These are phyloP conservation scores for Claviceps sp. DNA, from an alignment of 2,329 filamentous ascomycete species.

Conservation along the genomic window DNA sequence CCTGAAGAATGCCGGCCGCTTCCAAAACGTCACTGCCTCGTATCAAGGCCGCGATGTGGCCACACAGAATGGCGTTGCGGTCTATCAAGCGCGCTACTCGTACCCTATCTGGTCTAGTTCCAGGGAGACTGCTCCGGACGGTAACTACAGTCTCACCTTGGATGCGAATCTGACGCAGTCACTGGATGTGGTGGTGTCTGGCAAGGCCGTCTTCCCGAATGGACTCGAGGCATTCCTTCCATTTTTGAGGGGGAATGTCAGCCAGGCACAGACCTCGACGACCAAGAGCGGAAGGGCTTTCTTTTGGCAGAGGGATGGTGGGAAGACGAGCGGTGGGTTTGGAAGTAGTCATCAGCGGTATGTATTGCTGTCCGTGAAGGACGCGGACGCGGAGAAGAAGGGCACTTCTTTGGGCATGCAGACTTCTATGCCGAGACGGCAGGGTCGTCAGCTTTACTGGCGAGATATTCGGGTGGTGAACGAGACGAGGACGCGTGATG, in stretches of 20 bases:
- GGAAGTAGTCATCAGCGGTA: constrained; percentile 46
- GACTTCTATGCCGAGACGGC: constrained; percentile 1
- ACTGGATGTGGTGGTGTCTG: constrained; percentile 22
- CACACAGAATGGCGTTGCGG: neutral
- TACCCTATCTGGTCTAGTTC: constrained; percentile 8
- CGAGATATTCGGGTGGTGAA: constrained; percentile 43
- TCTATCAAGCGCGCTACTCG: constrained; percentile 4
- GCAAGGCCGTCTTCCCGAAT: constrained; percentile 37
- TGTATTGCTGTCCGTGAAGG: constrained; percentile 24
- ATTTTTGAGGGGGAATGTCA: constrained; percentile 11
- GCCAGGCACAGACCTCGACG: constrained; percentile 27
- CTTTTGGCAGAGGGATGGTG: constrained; percentile 35
- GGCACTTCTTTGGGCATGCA: neutral
- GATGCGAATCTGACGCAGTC: constrained; percentile 27
- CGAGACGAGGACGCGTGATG: constrained; percentile 35
- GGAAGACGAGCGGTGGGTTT: constrained; percentile 33
- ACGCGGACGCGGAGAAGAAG: neutral
- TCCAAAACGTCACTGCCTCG: constrained; percentile 22
- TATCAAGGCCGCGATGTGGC: constrained; percentile 9
- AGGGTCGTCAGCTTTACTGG: constrained; percentile 34
- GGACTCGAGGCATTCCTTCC: constrained; percentile 43
- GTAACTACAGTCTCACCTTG: constrained; percentile 10
- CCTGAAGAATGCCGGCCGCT: constrained; percentile 13
- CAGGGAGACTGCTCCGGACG: neutral
- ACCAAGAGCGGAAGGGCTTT: constrained; percentile 43